Base-by-base conservation (phyloP, 306 rosid genomes). In the Prunus armeniaca region DNA sequence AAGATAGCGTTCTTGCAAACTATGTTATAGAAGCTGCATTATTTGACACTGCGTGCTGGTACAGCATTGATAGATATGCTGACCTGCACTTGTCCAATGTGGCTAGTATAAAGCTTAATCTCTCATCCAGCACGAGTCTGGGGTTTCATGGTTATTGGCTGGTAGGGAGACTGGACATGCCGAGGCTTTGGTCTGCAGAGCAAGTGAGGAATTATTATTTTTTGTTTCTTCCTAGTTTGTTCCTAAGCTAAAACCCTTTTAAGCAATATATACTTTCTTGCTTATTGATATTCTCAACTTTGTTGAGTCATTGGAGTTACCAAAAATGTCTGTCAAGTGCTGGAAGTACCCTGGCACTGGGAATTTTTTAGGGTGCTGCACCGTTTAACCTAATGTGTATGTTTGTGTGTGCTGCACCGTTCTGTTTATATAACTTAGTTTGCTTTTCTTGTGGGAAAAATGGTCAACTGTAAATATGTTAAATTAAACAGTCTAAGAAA, bases 151-250 rank as follows among this genome's bases (percentile, higher is more conserved):
- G 91, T 76, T 94, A 85, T 78, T 76, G 71, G 74, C 89, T 94
- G 20, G 80, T 19, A 55, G 98, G 96, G 80, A 89, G 84, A 88
- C 72, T 94, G 49, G 87, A 82, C 55, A 79, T 73, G 57, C 96
- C 98, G 58, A 92, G 81, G 85, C 93, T 90, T 80, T 92, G 98
- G 98, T 94, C 98, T 70, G 96, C 98, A 28, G 97, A 92, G 90
- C 86, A 92, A 67, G 98, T 94, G 68, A 81, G 90, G 71, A 74
- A 74, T 43, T 78, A 22, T 18, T 51, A 25, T 25, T 14, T n/a
- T 28, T 65, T 71, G 17, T 60, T 13, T 28, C 34, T 66, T 57
- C 56, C 22, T 19, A 24, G 32, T 61, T 24, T 67, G 24, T 65
- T 54, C 51, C 45, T 15, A 20, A 67, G 55, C 12, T 28, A 19